Conservation (phyloP, 1,284 basidiomycete species). For the Xerocomus amazonicus region DNA sequence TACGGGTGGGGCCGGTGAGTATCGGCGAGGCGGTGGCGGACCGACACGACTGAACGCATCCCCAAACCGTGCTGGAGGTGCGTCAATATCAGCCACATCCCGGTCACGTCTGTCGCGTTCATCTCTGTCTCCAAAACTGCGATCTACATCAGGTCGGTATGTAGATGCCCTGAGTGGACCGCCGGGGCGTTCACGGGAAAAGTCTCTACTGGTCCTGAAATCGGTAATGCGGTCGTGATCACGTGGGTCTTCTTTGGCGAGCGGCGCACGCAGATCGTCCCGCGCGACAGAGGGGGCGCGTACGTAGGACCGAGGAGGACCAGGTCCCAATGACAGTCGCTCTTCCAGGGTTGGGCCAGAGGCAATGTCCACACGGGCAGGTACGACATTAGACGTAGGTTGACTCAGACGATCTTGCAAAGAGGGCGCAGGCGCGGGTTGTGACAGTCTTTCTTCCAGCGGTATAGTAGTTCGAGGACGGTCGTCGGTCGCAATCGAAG, state of each 20-base stretch:
- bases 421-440: constrained; percentile 29
- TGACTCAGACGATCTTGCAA: constrained; percentile 38
- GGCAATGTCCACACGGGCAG: constrained; percentile 22
- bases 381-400: constrained; percentile 10
- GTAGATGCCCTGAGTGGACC: constrained; percentile 13
- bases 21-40: constrained; percentile 24
- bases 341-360: constrained; percentile 40
- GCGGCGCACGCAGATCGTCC: constrained; percentile 33
- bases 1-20: constrained; percentile 22
- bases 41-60: constrained; percentile 25
- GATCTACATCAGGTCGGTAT: constrained; percentile 36
- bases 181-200: constrained; percentile 33
- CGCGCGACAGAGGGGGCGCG: constrained; percentile 31
- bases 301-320: constrained; percentile 21
- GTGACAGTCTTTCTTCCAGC: constrained; percentile 38
- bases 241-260: constrained; percentile 25
- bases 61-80: constrained; percentile 25
- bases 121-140: constrained; percentile 28
- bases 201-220: constrained; percentile 30
- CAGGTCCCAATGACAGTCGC: constrained; percentile 33
- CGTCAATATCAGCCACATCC: constrained; percentile 33
- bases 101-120: constrained; percentile 36
- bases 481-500: constrained; percentile 25
- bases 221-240: constrained; percentile 29
- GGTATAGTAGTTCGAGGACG: constrained; percentile 28